These are phyloP conservation scores for Escallonia herrerae DNA, from an alignment of 129 eudicot genomes.

Conservation along the genomic window DNA sequence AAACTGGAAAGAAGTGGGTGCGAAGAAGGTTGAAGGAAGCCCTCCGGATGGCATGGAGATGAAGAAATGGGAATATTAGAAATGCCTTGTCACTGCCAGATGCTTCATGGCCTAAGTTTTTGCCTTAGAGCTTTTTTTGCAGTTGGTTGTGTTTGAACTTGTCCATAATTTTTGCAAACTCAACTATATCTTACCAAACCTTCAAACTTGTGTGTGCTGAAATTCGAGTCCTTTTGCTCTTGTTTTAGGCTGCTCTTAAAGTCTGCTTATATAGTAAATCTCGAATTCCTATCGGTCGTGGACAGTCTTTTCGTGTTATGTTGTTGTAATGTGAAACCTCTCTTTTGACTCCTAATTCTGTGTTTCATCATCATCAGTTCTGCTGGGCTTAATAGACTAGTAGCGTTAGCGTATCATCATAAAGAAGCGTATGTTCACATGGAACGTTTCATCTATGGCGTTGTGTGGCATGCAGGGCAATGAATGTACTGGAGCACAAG, in stretches of 20 bases:
- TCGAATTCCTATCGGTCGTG: not conserved
- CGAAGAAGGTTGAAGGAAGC: slow-evolving; percentile 79
- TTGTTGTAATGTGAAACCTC: not conserved
- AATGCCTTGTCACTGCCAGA: slow-evolving; percentile 2
- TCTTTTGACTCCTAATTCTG: too few species aligned
- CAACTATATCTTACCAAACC: not conserved
- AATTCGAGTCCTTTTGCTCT: not conserved
- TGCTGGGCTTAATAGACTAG: too few species aligned
- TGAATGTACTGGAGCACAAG: too few species aligned
- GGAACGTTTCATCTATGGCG: too few species aligned
- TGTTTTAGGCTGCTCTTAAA: not conserved
- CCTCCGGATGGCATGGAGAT: slow-evolving; percentile 97
- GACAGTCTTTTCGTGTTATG: not conserved
- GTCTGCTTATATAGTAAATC: not conserved
- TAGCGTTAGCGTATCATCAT: too few species aligned
- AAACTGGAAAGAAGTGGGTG: slow-evolving; percentile 94
- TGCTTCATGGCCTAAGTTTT: not conserved
- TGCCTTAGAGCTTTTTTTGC: slow-evolving; percentile 10
- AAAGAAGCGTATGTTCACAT: too few species aligned
- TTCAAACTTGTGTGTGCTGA: slow-evolving; percentile 8
- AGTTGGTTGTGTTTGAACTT: slow-evolving; percentile 20
- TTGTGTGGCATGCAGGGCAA: too few species aligned
- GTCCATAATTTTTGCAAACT: slow-evolving; percentile 20
- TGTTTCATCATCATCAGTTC: too few species aligned
- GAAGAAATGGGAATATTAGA: slow-evolving; percentile 70